These are phyloP conservation scores for Amaranthus hypochondriacus DNA, from an alignment of 148 eudicot genomes.

Conservation along the genomic window DNA sequence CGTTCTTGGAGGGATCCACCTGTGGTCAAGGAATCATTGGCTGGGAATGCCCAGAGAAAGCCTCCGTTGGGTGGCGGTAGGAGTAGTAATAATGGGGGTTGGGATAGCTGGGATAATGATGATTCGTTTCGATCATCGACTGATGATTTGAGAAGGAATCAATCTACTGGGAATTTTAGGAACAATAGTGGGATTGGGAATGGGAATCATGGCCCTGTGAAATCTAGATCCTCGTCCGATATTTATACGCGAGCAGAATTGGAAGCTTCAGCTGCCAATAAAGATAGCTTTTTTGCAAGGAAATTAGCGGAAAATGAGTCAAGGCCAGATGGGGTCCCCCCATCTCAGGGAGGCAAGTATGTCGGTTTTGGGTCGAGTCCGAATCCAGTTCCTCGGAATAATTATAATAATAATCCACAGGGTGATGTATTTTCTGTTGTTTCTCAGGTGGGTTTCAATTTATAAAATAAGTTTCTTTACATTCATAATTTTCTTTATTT, in stretches of 20 bases:
- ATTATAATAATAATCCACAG: conserved; percentile 25
- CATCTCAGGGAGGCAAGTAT: conserved; percentile 93
- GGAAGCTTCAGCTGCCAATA: conserved; percentile 82
- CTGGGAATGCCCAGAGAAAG: neutral
- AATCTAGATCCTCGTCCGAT: conserved; percentile 67
- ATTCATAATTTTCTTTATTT: neutral
- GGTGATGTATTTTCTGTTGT: conserved; percentile 78
- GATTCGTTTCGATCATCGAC: conserved; percentile 34
- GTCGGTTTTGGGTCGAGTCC: conserved; percentile 84
- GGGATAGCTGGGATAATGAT: conserved; percentile 78
- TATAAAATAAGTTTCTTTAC: neutral
- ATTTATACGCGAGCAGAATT: conserved; percentile 51
- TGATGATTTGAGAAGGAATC: conserved; percentile 60
- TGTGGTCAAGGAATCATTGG: conserved; percentile 49
- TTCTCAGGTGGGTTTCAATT: conserved; percentile 50
- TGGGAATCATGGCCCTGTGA: conserved; percentile 35
- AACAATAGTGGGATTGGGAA: conserved; percentile 32
- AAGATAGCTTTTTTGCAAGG: conserved; percentile 72
- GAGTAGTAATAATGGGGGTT: conserved; percentile 36
- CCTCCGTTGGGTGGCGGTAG: conserved; percentile 10
- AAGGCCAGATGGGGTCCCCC: conserved; percentile 75
- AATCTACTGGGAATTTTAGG: conserved; percentile 65
- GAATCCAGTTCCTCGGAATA: conserved; percentile 21
- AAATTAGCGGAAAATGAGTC: conserved; percentile 75
- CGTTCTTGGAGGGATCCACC: conserved; percentile 85